These are phyloP conservation scores for Trichophaea hybrida DNA, from an alignment of 2,329 filamentous ascomycete species.

Conservation along the genomic window DNA sequence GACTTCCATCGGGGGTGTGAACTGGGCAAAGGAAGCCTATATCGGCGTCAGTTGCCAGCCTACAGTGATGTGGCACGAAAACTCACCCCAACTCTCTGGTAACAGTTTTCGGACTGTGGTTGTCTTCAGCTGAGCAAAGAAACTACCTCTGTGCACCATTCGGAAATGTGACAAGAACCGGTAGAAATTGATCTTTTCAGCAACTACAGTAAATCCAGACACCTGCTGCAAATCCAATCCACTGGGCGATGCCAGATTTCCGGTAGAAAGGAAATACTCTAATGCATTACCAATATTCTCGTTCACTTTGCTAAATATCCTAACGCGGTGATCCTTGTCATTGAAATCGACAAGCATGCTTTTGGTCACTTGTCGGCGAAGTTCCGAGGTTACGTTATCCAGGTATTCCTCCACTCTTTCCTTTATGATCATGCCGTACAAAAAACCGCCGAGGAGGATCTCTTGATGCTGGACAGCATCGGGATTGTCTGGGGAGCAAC, in stretches of 20 bases:
- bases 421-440: constrained; percentile 92
- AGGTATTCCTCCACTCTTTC: constrained; percentile 87
- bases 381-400: constrained; percentile 41
- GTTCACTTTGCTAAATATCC: constrained; percentile 66
- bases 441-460: constrained; percentile 77
- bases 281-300: constrained; percentile 76
- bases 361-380: constrained; percentile 42
- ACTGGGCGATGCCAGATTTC: constrained; percentile 79
- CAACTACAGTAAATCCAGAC: constrained; percentile 89
- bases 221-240: constrained; percentile 89
- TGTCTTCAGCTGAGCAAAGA: constrained; percentile 95
- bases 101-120: constrained; percentile 91
- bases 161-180: constrained; percentile 98
- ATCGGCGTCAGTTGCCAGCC: neutral
- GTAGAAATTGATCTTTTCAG: constrained; percentile 97
- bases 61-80: neutral
- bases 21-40: constrained; percentile 79
- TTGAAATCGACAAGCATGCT: constrained; percentile 48
- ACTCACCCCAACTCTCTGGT: constrained; percentile 72
- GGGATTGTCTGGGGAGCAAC: constrained; percentile 86
- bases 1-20: constrained; percentile 89
- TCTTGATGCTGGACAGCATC: constrained; percentile 96
- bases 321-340: constrained; percentile 57
- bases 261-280: constrained; percentile 92
- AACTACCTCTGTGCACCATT: constrained; percentile 97